Evolutionary conservation across 345 rosid species (phyloP).

Genomic region (Sisymbrium altissimum): DNA sequence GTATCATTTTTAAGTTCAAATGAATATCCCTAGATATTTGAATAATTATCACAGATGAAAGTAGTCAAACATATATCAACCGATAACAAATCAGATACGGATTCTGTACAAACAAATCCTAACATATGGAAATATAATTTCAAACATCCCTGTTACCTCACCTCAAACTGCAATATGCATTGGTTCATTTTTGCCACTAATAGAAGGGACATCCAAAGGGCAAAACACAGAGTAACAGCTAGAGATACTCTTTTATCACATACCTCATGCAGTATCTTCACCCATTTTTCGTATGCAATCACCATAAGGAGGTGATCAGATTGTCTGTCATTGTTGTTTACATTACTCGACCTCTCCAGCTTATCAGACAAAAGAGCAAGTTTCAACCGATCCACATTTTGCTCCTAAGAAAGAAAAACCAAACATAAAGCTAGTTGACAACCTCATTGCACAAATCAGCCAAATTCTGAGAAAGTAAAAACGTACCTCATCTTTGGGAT

Average conservation of each 20-base stretch:
- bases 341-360: slow-evolving; percentile 44
- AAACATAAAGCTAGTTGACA: background rate
- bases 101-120: background rate
- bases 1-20: background rate
- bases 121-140: background rate
- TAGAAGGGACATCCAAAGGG: background rate
- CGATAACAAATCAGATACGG: background rate
- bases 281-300: slow-evolving; percentile 86
- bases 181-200: background rate
- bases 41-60: background rate
- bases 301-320: slow-evolving; percentile 85
- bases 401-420: slow-evolving; percentile 43
- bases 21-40: background rate
- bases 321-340: slow-evolving; percentile 47
- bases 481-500: slow-evolving; percentile 81
- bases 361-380: slow-evolving; percentile 59
- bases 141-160: background rate
- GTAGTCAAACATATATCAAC: background rate
- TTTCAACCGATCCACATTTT: slow-evolving; percentile 75
- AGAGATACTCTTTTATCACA: slow-evolving; percentile 16
- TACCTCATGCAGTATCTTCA: slow-evolving; percentile 67
- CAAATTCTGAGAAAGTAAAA: background rate
- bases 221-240: background rate
- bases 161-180: background rate
- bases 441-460: background rate